Conservation (phyloP, 2,329 filamentous ascomycete genomes). For the Sarocladium brachiariae region DNA sequence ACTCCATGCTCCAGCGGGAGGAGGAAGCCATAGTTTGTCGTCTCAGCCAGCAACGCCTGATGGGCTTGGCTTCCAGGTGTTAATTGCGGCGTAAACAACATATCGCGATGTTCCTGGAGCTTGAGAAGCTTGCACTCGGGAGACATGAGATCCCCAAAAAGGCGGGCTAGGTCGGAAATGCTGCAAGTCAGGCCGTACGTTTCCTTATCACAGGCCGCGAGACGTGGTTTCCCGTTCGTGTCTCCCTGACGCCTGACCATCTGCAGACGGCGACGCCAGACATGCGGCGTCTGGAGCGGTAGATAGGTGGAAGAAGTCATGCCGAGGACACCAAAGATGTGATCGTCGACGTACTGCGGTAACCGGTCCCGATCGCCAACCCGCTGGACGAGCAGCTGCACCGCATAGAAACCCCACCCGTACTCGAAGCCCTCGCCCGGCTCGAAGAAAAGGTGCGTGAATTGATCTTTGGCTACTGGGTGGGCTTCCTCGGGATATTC, state of each 20-base stretch:
- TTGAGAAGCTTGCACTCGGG: slow-evolving; percentile 12
- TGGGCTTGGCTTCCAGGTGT: slow-evolving; percentile 10
- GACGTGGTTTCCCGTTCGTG: slow-evolving; percentile 6
- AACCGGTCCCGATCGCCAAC: slow-evolving; percentile 10
- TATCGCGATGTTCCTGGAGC: slow-evolving; percentile 12
- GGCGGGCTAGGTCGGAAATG: slow-evolving; percentile 11
- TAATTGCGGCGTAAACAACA: slow-evolving; percentile 12
- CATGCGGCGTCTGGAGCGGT: slow-evolving; percentile 9
- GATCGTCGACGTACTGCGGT: slow-evolving; percentile 10
- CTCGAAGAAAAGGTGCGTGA: slow-evolving; percentile 12
- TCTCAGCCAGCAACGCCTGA: slow-evolving; percentile 11
- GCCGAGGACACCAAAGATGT: slow-evolving; percentile 11
- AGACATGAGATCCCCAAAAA: slow-evolving; percentile 13
- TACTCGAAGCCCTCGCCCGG: slow-evolving; percentile 13
- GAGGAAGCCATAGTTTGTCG: slow-evolving; percentile 11
- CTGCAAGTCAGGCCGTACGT: slow-evolving; percentile 12
- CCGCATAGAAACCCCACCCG: slow-evolving; percentile 10
- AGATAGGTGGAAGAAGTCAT: slow-evolving; percentile 11
- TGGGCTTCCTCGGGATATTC: slow-evolving; percentile 11
- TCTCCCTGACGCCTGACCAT: slow-evolving; percentile 10
- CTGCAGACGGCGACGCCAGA: slow-evolving; percentile 11
- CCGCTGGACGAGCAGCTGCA: slow-evolving; percentile 12
- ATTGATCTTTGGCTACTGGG: slow-evolving; percentile 10
- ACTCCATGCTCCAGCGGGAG: slow-evolving; percentile 11
- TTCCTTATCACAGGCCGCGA: slow-evolving; percentile 11